Base-by-base conservation (phyloP, 2,329 filamentous ascomycete species). In the Colletotrichum falcatum region DNA sequence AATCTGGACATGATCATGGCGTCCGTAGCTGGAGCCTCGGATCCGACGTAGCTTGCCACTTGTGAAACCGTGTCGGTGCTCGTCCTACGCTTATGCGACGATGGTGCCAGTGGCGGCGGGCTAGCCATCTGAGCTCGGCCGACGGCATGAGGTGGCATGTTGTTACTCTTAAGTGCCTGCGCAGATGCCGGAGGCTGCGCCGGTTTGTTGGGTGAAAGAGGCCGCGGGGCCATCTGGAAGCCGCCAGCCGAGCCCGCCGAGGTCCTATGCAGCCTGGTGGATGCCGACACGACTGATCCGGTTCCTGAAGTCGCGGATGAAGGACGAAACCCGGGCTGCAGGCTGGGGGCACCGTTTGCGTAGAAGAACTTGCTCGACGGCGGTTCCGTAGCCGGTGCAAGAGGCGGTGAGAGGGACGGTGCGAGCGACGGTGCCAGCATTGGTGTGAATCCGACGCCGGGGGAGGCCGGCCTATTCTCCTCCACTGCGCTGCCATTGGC, bases 361-460 rank as follows among this genome's bases (percentile, higher is more conserved):
- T 94, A 92, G 79, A 94, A 90, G 83, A 95, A 94, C 77, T 92
- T 93, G 80, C 84, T 85, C 8, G 84, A 76, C n/a, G 78, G 72
- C 42, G 80, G 79, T 70, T 86, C 83, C 55, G 81, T 78, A 4
- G 77, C 77, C 20, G 79, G 76, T 37, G 75, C 74, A 20, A 80
- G 75, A 33, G 80, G 73, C 5, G 83, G 80, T 1, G 80, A 78
- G 63, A 81, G 77, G 16, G 78, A 73, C 9, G 74, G 75, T 37
- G 75, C 75, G 12, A 70, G 66, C 8, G 77, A 78, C 64, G 74
- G 81, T 6, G 69, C 65, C 53, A 71, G 48, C 53, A 70, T 44
- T 8, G 69, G 69, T 3, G 65, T 63, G 30, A 69, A 61, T 20
- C 69, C 69, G 1, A 71, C 14, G 65, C 69, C 80, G 33, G 73